Percentiles rank a stretch among this genome's conserved stretches.
Conservation (phyloP, 164 flowering plant species). For the Annona cherimola region DNA sequence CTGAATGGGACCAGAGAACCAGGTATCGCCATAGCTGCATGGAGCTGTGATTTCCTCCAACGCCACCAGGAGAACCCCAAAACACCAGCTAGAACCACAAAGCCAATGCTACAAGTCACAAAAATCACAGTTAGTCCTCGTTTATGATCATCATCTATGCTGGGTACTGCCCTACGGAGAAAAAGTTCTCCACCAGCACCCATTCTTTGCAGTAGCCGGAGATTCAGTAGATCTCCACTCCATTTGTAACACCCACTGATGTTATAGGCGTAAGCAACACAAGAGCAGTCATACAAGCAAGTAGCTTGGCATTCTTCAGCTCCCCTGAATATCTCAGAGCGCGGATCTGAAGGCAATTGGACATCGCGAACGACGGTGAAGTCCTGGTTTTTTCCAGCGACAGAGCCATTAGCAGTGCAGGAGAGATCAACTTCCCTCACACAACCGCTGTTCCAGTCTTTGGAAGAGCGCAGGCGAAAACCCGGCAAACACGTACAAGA, state of each 20-base stretch:
- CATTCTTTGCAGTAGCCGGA: background rate
- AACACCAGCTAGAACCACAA: constrained; percentile 9
- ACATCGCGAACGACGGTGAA: background rate
- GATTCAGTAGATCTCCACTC: constrained; percentile 12
- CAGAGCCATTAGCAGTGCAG: background rate
- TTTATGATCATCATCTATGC: background rate
- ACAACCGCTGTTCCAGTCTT: constrained; percentile 23
- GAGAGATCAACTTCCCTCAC: constrained; percentile 7
- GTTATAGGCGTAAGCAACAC: constrained; percentile 13
- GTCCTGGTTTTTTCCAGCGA: background rate
- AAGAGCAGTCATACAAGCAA: constrained; percentile 19
- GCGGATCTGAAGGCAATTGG: constrained; percentile 4
- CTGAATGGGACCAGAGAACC: constrained; percentile 33
- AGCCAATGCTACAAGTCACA: constrained; percentile 16
- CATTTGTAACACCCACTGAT: constrained; percentile 10
- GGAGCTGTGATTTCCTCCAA: constrained; percentile 5
- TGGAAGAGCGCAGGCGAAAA: constrained; percentile 3
- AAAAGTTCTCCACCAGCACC: background rate
- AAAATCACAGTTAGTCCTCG: constrained; percentile 11
- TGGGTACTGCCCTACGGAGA: background rate
- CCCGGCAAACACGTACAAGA: constrained; percentile 17
- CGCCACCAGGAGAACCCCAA: constrained; percentile 7
- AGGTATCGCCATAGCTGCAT: constrained; percentile 14
- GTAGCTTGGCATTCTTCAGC: constrained; percentile 11
- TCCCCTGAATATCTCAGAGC: background rate